Evolutionary conservation across 164 flowering plant genomes (phyloP), one percentile per base, ranked within the genome.

Genomic region (Nelumbo lutea): DNA sequence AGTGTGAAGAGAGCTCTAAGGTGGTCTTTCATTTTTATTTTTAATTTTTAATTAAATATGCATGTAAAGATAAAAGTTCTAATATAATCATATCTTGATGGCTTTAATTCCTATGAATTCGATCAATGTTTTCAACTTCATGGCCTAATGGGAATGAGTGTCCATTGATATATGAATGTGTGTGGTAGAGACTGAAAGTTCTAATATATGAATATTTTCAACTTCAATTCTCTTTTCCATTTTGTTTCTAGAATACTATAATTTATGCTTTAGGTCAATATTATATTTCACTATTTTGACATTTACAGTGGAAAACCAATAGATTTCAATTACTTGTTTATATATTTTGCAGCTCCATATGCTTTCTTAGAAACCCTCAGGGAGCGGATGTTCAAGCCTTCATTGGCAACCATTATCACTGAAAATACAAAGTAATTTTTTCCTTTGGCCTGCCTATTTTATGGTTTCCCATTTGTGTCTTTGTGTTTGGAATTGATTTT

Each of bases 371-470:
- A 92, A 77, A 88, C 91, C 9, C 84, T 92, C 62, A 83, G 97
- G 73, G 97, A 95, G 70, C 81, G 91, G 70, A 92, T 95, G 97
- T 95, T 95, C 80, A 95, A 95, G 83, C 99, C 99, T 57, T 67
- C 99, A 46, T 83, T 95, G 77, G 87, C 97, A 73, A 88, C 90
- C 61, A 89, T 95, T 64, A 82, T 95, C 50, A 67, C 82, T 68
- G 97, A 92, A 70, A 87, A 79, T 77, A 69, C 83, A 57, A 92
- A 87, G 98, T 95, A 89, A 9, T 53, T 46, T 56, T 69, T 27
- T 39, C 27, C 64, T 42, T 15, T 61, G 13, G 67, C 48, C 8
- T 69, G 39, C 41, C n/a, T 64, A 10, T 48, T 15, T 69, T 51
- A 9, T 27, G 68, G 44, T 48, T 27, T 45, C 62, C 27, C 15